Evolutionary conservation across 176 grass and related monocot species (phyloP).

Genomic region (Phoenix roebelenii): DNA sequence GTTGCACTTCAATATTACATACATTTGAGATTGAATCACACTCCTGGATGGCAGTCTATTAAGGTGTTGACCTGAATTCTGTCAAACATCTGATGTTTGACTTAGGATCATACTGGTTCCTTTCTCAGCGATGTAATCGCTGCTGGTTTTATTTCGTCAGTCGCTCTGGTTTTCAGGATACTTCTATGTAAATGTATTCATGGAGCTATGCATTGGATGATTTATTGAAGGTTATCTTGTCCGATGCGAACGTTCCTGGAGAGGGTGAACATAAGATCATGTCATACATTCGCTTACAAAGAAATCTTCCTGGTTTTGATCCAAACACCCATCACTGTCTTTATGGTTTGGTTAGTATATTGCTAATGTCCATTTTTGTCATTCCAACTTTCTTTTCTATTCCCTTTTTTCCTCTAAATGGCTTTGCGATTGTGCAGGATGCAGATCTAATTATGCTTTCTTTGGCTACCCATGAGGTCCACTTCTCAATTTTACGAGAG

Average conservation of each 20-base stretch:
- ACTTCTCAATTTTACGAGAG: conserved; percentile 99
- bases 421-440: conserved; percentile 46
- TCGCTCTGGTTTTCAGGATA: conserved; percentile 21
- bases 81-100: background rate
- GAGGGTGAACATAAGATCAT: conserved; percentile 97
- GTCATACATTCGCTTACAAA: conserved; percentile 88
- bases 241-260: conserved; percentile 97
- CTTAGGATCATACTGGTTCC: conserved; percentile 22
- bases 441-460: conserved; percentile 99
- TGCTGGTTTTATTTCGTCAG: conserved; percentile 22
- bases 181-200: conserved; percentile 28
- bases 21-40: conserved; percentile 69
- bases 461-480: conserved; percentile 87
- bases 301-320: conserved; percentile 82
- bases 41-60: conserved; percentile 72
- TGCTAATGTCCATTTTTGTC: background rate
- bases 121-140: conserved; percentile 25
- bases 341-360: conserved; percentile 76
- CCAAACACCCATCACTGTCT: conserved; percentile 83
- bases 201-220: conserved; percentile 28
- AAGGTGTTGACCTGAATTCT: conserved; percentile 52
- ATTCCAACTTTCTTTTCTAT: background rate
- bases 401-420: background rate
- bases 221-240: conserved; percentile 81
- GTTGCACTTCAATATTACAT: conserved; percentile 86